These are phyloP conservation scores for Beauveria bassiana DNA, from an alignment of 2,329 filamentous ascomycete species.

Conservation along the genomic window DNA sequence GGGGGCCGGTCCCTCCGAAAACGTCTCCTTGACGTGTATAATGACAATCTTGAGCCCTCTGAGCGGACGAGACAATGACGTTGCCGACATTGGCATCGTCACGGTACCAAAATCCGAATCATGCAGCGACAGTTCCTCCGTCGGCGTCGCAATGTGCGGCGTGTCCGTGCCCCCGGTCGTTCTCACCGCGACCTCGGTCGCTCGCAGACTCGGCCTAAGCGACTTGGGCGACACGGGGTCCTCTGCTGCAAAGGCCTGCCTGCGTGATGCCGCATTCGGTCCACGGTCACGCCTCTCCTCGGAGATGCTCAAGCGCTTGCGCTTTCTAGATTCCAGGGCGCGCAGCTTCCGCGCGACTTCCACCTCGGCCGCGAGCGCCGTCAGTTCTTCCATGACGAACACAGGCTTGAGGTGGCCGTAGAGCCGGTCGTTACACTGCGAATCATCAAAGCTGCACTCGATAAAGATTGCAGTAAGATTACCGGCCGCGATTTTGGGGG, in stretches of 20 bases:
- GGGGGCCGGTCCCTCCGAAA: conserved; percentile 63
- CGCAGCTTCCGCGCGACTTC: conserved; percentile 36
- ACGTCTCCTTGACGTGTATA: conserved; percentile 87
- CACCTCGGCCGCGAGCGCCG: conserved; percentile 63
- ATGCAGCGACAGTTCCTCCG: conserved; percentile 35
- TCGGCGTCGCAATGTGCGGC: conserved; percentile 40
- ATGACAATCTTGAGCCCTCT: conserved; percentile 72
- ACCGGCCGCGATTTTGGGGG: conserved; percentile 70
- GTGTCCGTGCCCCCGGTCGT: conserved; percentile 21
- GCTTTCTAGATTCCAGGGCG: conserved; percentile 45
- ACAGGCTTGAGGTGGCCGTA: conserved; percentile 85
- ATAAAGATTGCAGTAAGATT: conserved; percentile 78
- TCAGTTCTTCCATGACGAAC: conserved; percentile 74
- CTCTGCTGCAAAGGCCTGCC: conserved; percentile 23
- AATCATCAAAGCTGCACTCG: conserved; percentile 88
- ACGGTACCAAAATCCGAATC: conserved; percentile 24
- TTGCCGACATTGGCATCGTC: conserved; percentile 14
- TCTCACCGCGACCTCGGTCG: conserved; percentile 13
- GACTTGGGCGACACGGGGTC: conserved; percentile 47
- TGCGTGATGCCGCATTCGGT: conserved; percentile 16
- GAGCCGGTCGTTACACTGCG: conserved; percentile 65
- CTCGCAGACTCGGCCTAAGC: conserved; percentile 21
- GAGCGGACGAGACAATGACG: conserved; percentile 41
- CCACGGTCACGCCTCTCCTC: conserved; percentile 19
- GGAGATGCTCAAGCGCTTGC: conserved; percentile 47